Evolutionary conservation across 257 asterid species (phyloP).

Genomic region (Nicotiana attenuata): DNA sequence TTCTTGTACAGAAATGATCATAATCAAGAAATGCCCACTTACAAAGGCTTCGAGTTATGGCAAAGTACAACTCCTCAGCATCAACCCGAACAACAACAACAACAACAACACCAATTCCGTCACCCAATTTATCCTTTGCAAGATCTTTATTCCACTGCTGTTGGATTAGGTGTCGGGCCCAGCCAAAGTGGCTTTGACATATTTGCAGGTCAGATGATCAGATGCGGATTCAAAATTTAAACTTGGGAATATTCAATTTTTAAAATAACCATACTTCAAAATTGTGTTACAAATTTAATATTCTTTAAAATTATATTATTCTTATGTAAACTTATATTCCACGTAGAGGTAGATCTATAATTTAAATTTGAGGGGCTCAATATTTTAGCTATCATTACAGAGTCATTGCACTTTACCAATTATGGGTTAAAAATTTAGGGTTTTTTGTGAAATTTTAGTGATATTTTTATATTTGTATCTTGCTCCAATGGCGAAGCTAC

Average conservation of each 20-base stretch:
- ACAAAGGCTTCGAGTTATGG: slow-evolving; percentile 18
- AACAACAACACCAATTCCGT: not conserved
- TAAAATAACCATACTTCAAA: not conserved
- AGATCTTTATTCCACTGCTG: slow-evolving; percentile 12
- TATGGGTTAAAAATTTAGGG: not conserved
- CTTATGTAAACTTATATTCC: not conserved
- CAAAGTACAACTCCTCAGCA: not conserved
- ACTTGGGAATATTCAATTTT: not conserved
- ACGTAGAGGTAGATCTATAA: not conserved
- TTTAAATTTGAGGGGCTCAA: not conserved
- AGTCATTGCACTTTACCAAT: not conserved
- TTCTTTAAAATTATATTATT: not conserved
- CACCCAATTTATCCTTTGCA: slow-evolving; percentile 11
- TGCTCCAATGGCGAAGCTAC: too few species aligned
- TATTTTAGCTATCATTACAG: not conserved
- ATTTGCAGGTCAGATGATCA: not conserved
- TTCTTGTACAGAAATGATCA: slow-evolving; percentile 11
- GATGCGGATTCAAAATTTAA: not conserved
- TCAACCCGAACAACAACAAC: not conserved
- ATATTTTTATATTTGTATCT: too few species aligned
- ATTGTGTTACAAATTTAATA: not conserved
- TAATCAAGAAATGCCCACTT: slow-evolving; percentile 10
- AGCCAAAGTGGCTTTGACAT: not conserved
- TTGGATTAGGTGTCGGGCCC: slow-evolving; percentile 4
- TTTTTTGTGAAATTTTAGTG: not conserved